Base-by-base conservation (phyloP, 306 rosid species). In the Corylus avellana region DNA sequence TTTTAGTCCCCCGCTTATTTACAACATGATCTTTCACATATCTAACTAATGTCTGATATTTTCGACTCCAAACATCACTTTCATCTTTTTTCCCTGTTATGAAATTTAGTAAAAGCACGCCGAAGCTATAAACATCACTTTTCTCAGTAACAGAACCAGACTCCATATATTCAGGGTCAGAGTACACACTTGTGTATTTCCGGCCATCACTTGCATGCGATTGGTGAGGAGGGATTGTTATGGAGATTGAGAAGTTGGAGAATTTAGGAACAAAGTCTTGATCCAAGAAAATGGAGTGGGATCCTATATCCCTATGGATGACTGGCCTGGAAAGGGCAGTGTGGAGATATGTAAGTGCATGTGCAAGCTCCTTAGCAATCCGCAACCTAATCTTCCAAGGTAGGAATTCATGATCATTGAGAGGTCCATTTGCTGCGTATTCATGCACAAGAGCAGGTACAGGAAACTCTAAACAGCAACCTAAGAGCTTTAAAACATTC, bases 111-210 rank as follows among this genome's bases (percentile, higher is more conserved):
- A 22, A 22, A 0, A 22, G 0, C 0, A 22, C 73, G 8, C 79
- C 72, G 5, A 76, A 17, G 61, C 79, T 13, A 27, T 76, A 76
- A 0, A 48, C 62, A 14, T 76, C 62, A 29, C 72, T 63, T n/a
- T 62, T n/a, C 71, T 62, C 49, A 0, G 62, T 5, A 5, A 76
- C 12, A 17, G 0, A 48, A 1, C 8, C 12, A 44, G 71, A 58
- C 8, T 4, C 2, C 17, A 46, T 0, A 14, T 58, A 44, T 0
- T 3, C 10, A 35, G 53, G 74, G 35, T n/a, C 73, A 14, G 18
- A 22, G 22, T 22, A 22, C 22, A n/a, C n/a, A n/a, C n/a, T n/a
- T n/a, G n/a, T n/a, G 22, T 22, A 22, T 0, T 0, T 0, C 0
- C 22, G 0, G 0, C 0, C 0, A 22, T 22, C 59, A 0, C 5